A percentile compares a stretch with the other conserved stretches of the same genome.
Conservation (phyloP, 768 basidiomycete species). For the Termitomyces sp. region DNA sequence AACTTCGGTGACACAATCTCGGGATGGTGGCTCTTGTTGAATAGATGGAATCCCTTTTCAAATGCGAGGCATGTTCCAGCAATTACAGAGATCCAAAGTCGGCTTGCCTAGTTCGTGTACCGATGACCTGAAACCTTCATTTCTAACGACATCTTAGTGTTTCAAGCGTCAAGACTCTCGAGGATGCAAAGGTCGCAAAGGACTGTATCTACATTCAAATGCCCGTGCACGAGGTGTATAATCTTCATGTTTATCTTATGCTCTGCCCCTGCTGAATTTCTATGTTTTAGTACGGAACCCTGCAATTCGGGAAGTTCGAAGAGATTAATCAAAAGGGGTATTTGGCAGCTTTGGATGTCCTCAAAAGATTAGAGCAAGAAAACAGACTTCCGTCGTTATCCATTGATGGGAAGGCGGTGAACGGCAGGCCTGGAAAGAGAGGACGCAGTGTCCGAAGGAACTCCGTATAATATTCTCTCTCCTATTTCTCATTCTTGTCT, state of each 20-base stretch:
- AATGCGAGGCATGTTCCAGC: slow-evolving; percentile 71
- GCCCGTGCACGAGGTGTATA: slow-evolving; percentile 91
- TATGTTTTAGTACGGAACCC: slow-evolving; percentile 68
- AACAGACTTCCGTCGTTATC: slow-evolving; percentile 74
- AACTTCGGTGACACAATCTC: slow-evolving; percentile 94
- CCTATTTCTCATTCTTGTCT: background rate
- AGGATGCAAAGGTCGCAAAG: slow-evolving; percentile 88
- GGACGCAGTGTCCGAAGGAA: slow-evolving; percentile 76
- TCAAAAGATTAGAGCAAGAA: slow-evolving; percentile 78
- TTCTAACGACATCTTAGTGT: slow-evolving; percentile 48
- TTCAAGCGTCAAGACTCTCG: slow-evolving; percentile 90
- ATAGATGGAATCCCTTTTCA: slow-evolving; percentile 91
- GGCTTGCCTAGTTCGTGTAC: slow-evolving; percentile 83
- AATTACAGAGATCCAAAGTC: slow-evolving; percentile 90
- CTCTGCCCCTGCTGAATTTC: background rate
- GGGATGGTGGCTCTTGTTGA: slow-evolving; percentile 93
- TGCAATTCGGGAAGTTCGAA: slow-evolving; percentile 85
- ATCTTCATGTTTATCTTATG: background rate
- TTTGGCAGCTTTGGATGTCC: slow-evolving; percentile 57
- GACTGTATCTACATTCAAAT: slow-evolving; percentile 90
- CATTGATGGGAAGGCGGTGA: slow-evolving; percentile 51
- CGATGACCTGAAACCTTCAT: background rate
- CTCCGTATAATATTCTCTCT: slow-evolving; percentile 38
- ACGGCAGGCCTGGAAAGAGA: slow-evolving; percentile 45
- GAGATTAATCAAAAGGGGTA: slow-evolving; percentile 86